Base-by-base conservation (phyloP, 768 basidiomycete species). In the Rhizopogon sp. region DNA sequence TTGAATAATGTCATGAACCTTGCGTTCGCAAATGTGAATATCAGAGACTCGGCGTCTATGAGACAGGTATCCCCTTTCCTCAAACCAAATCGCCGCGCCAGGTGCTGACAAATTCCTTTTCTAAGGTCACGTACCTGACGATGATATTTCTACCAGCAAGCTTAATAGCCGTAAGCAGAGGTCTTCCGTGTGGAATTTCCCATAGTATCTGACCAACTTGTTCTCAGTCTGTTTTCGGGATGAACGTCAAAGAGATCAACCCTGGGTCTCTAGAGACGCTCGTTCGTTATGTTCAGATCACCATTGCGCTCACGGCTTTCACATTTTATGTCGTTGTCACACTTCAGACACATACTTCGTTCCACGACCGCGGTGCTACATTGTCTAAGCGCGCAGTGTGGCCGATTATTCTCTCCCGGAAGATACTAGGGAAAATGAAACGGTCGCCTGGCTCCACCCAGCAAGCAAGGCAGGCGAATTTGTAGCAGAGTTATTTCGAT, bases 71-170 rank as follows among this genome's bases (percentile, higher is more conserved):
- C 31, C 45, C 1, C 1, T 1, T 43, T 6, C 22, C 17, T 50
- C 17, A 6, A 43, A 8, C 54, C 74, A 74, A 52, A 72, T 73
- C 20, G 64, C 1, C 28, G 2, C 16, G 25, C 6, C 25, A 16
- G 6, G 31, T 2, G 9, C n/a, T 31, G 28, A 54, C 9, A 1
- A 29, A 5, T 6, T n/a, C 29, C 17, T 5, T 17, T 17, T 20
- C 31, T 6, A 33, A 69, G 68, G 66, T 69, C n/a, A 61, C 81
- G 0, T 83, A 82, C 56, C 66, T 85, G 1, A 81, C 82, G 0
- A 84, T 84, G 80, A 62, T 83, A n/a, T 85, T 84, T 63, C 68
- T 85, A 8, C 84, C 84, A 0, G 77, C 80, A 2, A 76, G 76
- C 14, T 79, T 85, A 44, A 40, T 67, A 37, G 59, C 70, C 0